Evolutionary conservation across 768 basidiomycete genomes (phyloP), one percentile per base, ranked within the genome.

Genomic region (Astraeus odoratus): DNA sequence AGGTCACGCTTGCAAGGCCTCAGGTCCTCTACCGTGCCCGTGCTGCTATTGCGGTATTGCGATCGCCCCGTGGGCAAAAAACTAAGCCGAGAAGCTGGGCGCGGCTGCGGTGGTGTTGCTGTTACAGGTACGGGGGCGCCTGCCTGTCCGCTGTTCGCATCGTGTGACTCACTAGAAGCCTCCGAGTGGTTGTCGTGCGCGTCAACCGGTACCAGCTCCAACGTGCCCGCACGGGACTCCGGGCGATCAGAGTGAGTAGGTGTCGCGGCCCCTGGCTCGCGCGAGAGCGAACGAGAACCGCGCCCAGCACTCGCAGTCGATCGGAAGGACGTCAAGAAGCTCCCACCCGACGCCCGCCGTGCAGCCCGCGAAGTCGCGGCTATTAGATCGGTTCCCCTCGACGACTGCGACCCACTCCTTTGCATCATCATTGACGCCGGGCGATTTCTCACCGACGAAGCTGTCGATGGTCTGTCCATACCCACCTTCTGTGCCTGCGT

Each of bases 1-100:
- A 93, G 59, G 55, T 83, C 75, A 15, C 65, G 62, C 22, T 65
- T 54, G 25, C 74, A 67, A 8, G 75, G 78, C n/a, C 71, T 68
- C 2, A 64, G 62, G 29, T 69, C 57, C 44, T 54, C 59, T 20
- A 44, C 57, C 26, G 41, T 47, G 46, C 55, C 58, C 46, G 31
- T 39, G 3, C 39, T 43, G 8, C 52, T 49, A 25, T 12, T 4
- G 10, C 26, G 39, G 39, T 39, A 49, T 16, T 39, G 52, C 31
- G 38, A 13, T 23, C 61, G 54, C 16, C 50, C 30, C 3, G 58
- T 46, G 15, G 46, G 44, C 12, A 65, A 42, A 36, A 64, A 61
- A 27, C 49, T 41, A 16, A 57, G 49, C 7, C 59, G 52, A 1
- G 65, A 47, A 3, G 55, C 45, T 23, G 47, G 51, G 19, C 52